Evolutionary conservation across 2,329 filamentous ascomycete genomes (phyloP).

Genomic region (Juglanconis sp.): DNA sequence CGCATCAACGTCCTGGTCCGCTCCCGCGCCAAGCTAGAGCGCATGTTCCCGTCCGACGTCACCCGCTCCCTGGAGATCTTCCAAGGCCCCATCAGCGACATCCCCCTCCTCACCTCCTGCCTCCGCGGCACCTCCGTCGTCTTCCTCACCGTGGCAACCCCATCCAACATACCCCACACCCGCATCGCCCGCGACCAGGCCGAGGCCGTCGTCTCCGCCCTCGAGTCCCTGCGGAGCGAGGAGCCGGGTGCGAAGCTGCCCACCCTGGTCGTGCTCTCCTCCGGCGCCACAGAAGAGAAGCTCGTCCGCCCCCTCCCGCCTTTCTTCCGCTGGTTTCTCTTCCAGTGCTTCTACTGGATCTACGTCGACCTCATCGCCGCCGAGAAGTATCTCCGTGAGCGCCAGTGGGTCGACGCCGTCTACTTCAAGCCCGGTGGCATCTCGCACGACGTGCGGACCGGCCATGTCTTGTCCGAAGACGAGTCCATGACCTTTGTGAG

Average conservation of each 20-base stretch:
- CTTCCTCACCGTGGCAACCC: conserved; percentile 4
- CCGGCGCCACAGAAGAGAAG: conserved; percentile 6
- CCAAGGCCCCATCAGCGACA: background rate
- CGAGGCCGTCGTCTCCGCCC: conserved; percentile 6
- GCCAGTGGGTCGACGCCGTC: background rate
- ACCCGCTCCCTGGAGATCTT: background rate
- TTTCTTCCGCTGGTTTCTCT: background rate
- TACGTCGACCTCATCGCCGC: conserved; percentile 2
- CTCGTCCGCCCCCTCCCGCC: conserved; percentile 1
- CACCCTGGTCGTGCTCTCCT: conserved; percentile 5
- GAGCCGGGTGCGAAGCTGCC: background rate
- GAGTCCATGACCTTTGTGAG: conserved; percentile 8
- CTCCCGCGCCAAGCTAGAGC: conserved; percentile 1
- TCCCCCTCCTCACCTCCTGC: conserved; percentile 3
- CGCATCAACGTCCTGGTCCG: conserved; percentile 2
- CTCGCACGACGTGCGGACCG: background rate
- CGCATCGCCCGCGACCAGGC: conserved; percentile 12
- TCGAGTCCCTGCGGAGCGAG: background rate
- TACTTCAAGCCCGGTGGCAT: conserved; percentile 11
- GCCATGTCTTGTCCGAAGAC: conserved; percentile 1
- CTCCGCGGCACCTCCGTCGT: conserved; percentile 6
- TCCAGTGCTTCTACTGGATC: background rate
- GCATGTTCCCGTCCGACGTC: background rate
- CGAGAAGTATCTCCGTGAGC: background rate
- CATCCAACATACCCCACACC: background rate